Evolutionary conservation across 352 stramenopile genomes (phyloP), one percentile per base, ranked within the genome.

Genomic region (Pythium scleroteichum): DNA sequence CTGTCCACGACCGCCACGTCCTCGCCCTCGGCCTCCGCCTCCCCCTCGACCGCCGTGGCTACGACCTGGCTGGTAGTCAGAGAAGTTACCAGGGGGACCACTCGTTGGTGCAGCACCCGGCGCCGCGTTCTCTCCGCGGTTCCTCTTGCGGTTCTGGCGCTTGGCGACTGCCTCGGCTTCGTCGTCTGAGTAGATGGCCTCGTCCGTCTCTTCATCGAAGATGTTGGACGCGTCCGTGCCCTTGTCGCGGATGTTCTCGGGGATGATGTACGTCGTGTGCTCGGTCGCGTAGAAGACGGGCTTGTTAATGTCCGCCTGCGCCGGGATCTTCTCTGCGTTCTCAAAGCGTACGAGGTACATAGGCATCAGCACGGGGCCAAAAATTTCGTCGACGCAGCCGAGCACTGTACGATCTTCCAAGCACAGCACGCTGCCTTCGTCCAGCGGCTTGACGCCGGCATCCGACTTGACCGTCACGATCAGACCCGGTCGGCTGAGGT

Each of bases 331-430:
- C 17, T 71, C 71, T 0, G 73, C 76, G 8, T 57, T 76, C 35
- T 88, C 76, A 61, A 91, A 95, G 14, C 86, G 86, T 38, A 95
- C 70, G n/a, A 94, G 66, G 58, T 95, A 95, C 78, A 95, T 88
- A 9, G 86, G 86, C 84, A 92, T 88, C 29, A 89, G 61, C 50
- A 95, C 82, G 3, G 84, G 86, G 5, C 86, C 86, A 64, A 95
- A 95, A 1, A 95, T 66, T 59, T 95, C 86, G 57, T 95, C 84
- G 17, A 95, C 77, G 44, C 83, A 93, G 14, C 85, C 85, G 16
- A 95, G 52, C 32, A 95, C 78, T 0, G 78, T 86, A 38, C 82
- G 83, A 53, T 93, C 78, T 50, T 87, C 73, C 4, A 95, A 73
- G 64, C 85, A 95, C 51, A 95, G 57, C 48, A 95, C 82, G 29